phyloP scores from a whole-genome alignment of 805 yeast genomes.

The Candida sanyiensis region DNA sequence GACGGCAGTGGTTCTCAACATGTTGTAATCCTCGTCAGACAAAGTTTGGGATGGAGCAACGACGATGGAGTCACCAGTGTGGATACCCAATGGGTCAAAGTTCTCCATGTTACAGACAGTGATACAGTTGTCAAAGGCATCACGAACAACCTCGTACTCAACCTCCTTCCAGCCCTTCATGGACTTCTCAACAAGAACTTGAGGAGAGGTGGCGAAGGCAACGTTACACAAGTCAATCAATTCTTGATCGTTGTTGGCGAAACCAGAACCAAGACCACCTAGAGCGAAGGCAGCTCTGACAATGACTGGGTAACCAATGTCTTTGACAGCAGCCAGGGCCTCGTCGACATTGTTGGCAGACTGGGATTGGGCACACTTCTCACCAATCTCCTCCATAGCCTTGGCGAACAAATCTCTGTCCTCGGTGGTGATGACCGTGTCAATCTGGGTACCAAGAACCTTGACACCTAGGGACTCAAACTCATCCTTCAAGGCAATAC shows the following conservation, averaged over 20 bases:
- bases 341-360: conserved; percentile 79
- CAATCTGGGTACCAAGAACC: conserved; percentile 95
- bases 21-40: conserved; percentile 94
- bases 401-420: conserved; percentile 94
- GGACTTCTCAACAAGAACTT: conserved; percentile 89
- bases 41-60: conserved; percentile 98
- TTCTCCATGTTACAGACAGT: conserved; percentile 99
- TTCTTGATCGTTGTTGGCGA: conserved; percentile 84
- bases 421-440: conserved; percentile 94
- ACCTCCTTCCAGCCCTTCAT: conserved; percentile 99
- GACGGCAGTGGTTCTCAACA: conserved; percentile 96
- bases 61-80: conserved; percentile 98
- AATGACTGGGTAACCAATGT: conserved; percentile 91
- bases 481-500: conserved; percentile 93
- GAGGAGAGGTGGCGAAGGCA: conserved; percentile 95
- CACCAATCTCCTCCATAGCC: conserved; percentile 91
- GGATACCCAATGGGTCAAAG: conserved; percentile 97
- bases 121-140: conserved; percentile 93
- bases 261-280: conserved; percentile 98
- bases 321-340: conserved; percentile 77
- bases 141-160: conserved; percentile 98
- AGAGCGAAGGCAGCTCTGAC: conserved; percentile 96
- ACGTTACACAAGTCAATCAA: conserved; percentile 77
- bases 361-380: conserved; percentile 90
- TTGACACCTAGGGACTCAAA: conserved; percentile 87